Base-by-base conservation (phyloP, 257 asterid genomes). In the Fraxinus pennsylvanica region DNA sequence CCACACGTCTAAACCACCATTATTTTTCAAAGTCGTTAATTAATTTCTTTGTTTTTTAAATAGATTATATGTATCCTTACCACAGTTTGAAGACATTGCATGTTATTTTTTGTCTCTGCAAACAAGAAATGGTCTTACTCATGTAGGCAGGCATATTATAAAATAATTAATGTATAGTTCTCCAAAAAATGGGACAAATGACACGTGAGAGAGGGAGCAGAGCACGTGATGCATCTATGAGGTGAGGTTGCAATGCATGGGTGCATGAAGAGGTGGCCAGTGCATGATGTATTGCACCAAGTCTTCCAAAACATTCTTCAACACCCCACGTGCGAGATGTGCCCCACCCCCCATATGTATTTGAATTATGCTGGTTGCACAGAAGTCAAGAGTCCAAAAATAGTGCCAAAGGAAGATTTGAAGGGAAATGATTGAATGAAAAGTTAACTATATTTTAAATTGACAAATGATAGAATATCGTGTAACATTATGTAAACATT, bases 291-390 rank as follows among this genome's bases (percentile, higher is more conserved):
- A 2, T 43, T 43, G 15, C 35, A 25, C 35, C 17, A 27, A 63
- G 69, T 22, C 69, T 63, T 63, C 69, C 69, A 63, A 63, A 25
- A 63, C 69, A 63, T 9, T 63, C 69, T n/a, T 25, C 69, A 63
- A 63, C 69, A 63, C 19, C 19, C 69, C 69, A 27, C 69, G 69
- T 63, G 69, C 15, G 3, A 63, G 69, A 9, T 4, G 15, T 27
- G n/a, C 69, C 69, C 69, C 66, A 57, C 25, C 68, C 3, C 68
- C 68, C 68, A 9, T 22, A 10, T 25, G 35, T 41, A 10, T 41
- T 2, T 32, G 33, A 32, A 32, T 32, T 1, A 32, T 32, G 33
- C 3, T 29, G 30, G 30, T 29, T 29, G 30, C 1, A 29, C 30
- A 29, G 1, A 29, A 1, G 30, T 29, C 30, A 29, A 29, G 30